phyloP scores from a whole-genome alignment of 75 land plant genomes.

The Isoetes taiwanensis region DNA sequence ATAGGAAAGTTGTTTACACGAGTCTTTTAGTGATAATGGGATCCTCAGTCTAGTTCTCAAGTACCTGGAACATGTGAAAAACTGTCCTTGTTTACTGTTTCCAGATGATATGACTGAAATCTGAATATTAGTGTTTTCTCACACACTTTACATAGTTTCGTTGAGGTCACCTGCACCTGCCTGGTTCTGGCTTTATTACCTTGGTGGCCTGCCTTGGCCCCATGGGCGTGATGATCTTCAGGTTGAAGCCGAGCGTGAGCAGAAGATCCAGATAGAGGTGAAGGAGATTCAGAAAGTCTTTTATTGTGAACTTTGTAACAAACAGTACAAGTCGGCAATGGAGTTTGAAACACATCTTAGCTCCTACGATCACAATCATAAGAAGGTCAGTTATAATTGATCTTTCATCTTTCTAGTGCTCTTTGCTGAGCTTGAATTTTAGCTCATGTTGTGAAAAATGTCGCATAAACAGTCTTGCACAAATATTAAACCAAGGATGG shows the following conservation, averaged over 20 bases:
- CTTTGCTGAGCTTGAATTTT: neutral
- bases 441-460: neutral
- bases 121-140: too few species aligned
- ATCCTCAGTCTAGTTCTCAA: too few species aligned
- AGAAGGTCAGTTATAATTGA: constrained; percentile 42
- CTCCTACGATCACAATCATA: constrained; percentile 97
- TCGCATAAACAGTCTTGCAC: neutral
- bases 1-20: too few species aligned
- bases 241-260: constrained; percentile 99
- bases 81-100: too few species aligned
- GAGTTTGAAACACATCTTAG: constrained; percentile 97
- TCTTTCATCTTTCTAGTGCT: neutral
- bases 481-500: neutral
- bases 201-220: constrained; percentile 96
- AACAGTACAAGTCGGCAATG: constrained; percentile 94
- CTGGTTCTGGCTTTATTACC: constrained; percentile 65
- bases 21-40: too few species aligned
- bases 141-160: too few species aligned
- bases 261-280: constrained; percentile 90
- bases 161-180: constrained; percentile 50
- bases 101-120: too few species aligned
- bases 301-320: constrained; percentile 96
- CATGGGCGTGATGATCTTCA: constrained; percentile 80
- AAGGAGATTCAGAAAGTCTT: constrained; percentile 96
- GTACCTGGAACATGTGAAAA: too few species aligned